Evolutionary conservation across 208 protist genomes (phyloP), one percentile per base, ranked within the genome.

Genomic region (Acanthamoeba castellanii): DNA sequence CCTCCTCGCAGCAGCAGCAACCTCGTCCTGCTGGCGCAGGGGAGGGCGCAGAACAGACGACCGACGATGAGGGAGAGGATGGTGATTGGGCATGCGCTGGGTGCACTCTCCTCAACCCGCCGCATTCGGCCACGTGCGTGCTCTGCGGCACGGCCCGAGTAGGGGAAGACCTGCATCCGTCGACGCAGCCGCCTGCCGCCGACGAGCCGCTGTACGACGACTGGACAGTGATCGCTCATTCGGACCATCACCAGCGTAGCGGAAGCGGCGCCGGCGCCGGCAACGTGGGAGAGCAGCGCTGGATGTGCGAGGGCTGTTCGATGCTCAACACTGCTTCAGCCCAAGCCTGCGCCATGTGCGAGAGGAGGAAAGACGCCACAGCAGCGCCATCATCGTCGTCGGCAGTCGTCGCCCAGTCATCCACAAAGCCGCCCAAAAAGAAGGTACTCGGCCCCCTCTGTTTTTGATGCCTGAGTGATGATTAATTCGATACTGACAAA

Each of bases 301-400:
- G 72, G 72, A 81, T 45, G 34, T 81, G 72, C 34, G 72, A 34
- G 42, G 32, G 34, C 72, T 81, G 72, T 25, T 81, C 72, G 42
- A 34, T 81, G 72, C 72, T 81, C 34, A 81, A 81, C 42, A 34
- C 34, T 1, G 11, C 72, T 30, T 25, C 27, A 7, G 37, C 72
- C 32, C 34, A 34, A 2, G 13, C 72, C 72, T 81, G 72, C 72
- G 72, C 72, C 72, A 34, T 81, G 18, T 81, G 72, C 37, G 68
- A 76, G 68, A 76, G 42, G 72, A 34, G 42, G 72, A 13, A 50
- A 8, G 64, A 27, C 20, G 64, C 1, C 64, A 16, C 64, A 32
- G 27, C n/a, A 6, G 3, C 64, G 18, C 27, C 64, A 13, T 70
- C 64, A 27, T 1, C 64, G 8, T 25, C 64, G 27, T 25, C 27